Evolutionary conservation across 192 early-diverging fungal species (phyloP).

Genomic region (Phycomyces nitens): DNA sequence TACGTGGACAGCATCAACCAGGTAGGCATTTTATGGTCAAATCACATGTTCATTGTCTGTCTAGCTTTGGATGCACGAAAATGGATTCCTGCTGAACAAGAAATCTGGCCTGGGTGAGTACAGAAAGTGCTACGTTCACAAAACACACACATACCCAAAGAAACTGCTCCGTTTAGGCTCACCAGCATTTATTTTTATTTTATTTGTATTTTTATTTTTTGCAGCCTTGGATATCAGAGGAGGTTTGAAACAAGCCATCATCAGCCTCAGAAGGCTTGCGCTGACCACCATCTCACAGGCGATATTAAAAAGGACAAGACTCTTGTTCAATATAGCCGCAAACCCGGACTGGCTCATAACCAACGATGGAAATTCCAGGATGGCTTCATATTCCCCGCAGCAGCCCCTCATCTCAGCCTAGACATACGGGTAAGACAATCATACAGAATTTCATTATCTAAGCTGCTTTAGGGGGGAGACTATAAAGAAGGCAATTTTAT

Average conservation of each 20-base stretch:
- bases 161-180: too few species aligned
- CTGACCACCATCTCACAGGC: too few species aligned
- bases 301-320: constrained; percentile 25
- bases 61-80: constrained; percentile 34
- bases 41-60: neutral
- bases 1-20: constrained; percentile 26
- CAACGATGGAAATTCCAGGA: constrained; percentile 30
- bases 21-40: constrained; percentile 1
- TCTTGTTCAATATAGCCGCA: constrained; percentile 27
- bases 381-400: constrained; percentile 16
- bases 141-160: too few species aligned
- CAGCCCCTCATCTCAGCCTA: constrained; percentile 22
- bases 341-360: constrained; percentile 28
- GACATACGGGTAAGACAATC: constrained; percentile 30
- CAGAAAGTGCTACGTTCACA: too few species aligned
- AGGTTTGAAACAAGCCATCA: neutral
- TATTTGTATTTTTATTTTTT: neutral
- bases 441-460: neutral
- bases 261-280: too few species aligned
- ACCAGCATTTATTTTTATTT: too few species aligned
- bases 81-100: constrained; percentile 30
- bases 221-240: constrained; percentile 24
- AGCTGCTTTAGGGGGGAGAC: constrained; percentile 15
- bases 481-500: constrained; percentile 17
- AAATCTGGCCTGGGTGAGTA: constrained; percentile 29